These are phyloP conservation scores for Rutidosis leptorrhynchoides DNA, from an alignment of 129 eudicot species.

Conservation along the genomic window DNA sequence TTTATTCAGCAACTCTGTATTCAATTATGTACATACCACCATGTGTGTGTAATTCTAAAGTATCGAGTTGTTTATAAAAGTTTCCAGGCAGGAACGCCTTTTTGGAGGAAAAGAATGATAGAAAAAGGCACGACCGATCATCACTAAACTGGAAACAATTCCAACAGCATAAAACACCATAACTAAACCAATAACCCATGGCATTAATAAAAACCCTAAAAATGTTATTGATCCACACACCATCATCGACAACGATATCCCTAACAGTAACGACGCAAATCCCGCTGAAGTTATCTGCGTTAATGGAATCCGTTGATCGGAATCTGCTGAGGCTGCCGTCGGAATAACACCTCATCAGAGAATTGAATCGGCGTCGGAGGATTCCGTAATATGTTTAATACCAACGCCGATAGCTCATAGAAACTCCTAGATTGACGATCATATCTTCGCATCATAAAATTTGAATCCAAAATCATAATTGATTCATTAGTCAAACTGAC, in stretches of 20 bases:
- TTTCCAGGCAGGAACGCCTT: constrained; percentile 47
- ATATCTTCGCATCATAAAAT: constrained; percentile 38
- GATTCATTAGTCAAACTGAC: constrained; percentile 10
- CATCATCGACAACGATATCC: constrained; percentile 80
- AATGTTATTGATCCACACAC: constrained; percentile 91
- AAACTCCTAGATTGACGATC: constrained; percentile 59
- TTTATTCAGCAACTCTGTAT: not conserved
- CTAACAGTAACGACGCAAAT: constrained; percentile 74
- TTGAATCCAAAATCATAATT: constrained; percentile 7
- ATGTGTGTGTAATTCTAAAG: not conserved
- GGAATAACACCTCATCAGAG: constrained; percentile 28
- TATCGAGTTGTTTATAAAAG: constrained; percentile 34
- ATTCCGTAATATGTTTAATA: constrained; percentile 56
- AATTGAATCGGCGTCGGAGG: constrained; percentile 53
- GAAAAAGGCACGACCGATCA: constrained; percentile 72
- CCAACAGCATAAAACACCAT: constrained; percentile 76
- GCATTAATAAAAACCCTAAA: constrained; percentile 85
- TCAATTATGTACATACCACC: not conserved
- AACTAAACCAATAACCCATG: constrained; percentile 87
- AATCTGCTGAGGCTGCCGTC: constrained; percentile 4
- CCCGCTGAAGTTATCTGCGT: constrained; percentile 80
- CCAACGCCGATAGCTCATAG: constrained; percentile 60
- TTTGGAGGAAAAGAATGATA: constrained; percentile 35
- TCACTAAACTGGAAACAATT: constrained; percentile 59
- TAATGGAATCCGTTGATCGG: constrained; percentile 16